Conservation (phyloP, 2,329 filamentous ascomycete species). For the Colletotrichum sp. region DNA sequence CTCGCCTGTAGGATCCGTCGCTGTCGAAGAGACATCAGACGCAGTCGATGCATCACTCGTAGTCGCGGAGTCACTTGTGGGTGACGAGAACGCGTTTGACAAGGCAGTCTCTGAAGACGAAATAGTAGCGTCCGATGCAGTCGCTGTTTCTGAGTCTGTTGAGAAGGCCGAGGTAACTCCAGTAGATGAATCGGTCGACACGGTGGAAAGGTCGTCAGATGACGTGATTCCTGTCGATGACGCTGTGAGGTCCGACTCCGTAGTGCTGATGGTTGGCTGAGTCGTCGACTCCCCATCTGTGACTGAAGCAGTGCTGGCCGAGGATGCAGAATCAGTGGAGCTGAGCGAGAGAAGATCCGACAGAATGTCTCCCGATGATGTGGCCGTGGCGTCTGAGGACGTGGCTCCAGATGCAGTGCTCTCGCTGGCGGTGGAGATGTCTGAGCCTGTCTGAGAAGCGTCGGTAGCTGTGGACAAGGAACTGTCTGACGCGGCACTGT, state of each 20-base stretch:
- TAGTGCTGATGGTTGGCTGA: not conserved
- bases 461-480: not conserved
- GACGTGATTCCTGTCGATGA: not conserved
- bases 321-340: not conserved
- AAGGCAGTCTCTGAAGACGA: not conserved
- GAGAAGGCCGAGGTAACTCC: not conserved
- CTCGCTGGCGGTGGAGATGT: not conserved
- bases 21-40: not conserved
- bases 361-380: not conserved
- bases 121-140: not conserved
- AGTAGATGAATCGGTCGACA: rapidly evolving
- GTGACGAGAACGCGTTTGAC: not conserved
- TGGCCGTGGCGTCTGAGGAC: not conserved
- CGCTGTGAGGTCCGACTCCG: not conserved
- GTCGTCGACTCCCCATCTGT: not conserved
- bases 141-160: not conserved
- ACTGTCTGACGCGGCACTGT: not conserved
- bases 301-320: not conserved
- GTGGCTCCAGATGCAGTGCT: not conserved
- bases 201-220: not conserved
- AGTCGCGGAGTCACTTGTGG: not conserved
- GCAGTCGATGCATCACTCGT: not conserved
- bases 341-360: not conserved
- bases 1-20: not conserved
- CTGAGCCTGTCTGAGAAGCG: not conserved